These are phyloP conservation scores for Prototheca cutis DNA, from an alignment of 163 green algal genomes.

Conservation along the genomic window DNA sequence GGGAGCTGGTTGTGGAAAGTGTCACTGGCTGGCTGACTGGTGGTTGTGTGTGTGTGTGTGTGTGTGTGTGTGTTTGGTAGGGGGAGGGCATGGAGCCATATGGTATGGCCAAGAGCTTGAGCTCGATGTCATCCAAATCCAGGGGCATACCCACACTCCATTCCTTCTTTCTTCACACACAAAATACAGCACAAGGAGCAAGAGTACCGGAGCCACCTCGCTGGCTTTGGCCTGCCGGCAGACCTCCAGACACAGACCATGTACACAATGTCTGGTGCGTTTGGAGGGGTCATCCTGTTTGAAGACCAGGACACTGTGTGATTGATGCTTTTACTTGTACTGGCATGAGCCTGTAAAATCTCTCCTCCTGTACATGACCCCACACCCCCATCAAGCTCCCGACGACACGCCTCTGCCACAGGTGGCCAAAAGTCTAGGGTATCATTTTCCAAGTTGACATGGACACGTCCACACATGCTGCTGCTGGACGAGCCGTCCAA, in stretches of 20 bases:
- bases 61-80: background rate
- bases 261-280: conserved; percentile 37
- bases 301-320: background rate
- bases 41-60: no score
- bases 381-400: no score
- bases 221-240: conserved; percentile 40
- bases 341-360: no score
- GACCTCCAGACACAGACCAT: conserved; percentile 42
- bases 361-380: no score
- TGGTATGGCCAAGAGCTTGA: no score
- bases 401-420: no score
- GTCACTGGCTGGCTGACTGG: no score
- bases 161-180: no score
- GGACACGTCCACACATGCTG: conserved; percentile 54
- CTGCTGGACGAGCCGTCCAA: conserved; percentile 71
- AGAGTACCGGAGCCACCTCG: conserved; percentile 39
- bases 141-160: no score
- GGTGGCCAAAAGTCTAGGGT: conserved; percentile 43
- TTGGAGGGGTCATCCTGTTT: background rate
- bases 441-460: conserved; percentile 44
- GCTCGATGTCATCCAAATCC: no score
- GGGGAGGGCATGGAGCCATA: no score
- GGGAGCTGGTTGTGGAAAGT: no score
- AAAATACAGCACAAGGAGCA: conserved; percentile 18
- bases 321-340: background rate